Evolutionary conservation across 106 monocot species (phyloP), one percentile per base, ranked within the genome.

Genomic region (Vanilla planifolia): DNA sequence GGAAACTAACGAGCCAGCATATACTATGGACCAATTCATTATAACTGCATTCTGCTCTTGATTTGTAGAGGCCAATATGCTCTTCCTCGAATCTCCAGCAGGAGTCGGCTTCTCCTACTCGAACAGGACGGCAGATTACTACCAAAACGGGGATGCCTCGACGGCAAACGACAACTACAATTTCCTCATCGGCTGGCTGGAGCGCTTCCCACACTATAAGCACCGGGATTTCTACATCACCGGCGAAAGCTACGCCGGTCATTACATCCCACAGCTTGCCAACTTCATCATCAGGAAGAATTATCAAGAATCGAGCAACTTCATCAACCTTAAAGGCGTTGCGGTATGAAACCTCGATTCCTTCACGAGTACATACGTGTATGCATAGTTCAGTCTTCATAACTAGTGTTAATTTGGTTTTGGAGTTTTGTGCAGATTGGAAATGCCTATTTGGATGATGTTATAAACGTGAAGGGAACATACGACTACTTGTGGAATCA

Each of bases 171-270:
- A 94, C 52, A 82, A 89, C 6, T 72, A 89, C 51, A 55, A 39
- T 46, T 94, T 94, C 46, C 79, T 94, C 17, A 63, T 83, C 29
- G 62, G 71, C 29, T 94, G 93, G 93, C 78, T 94, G 44, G 23
- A 50, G 4, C 82, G 64, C 77, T 94, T 77, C 66, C 93, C 93
- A 6, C 34, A 35, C 8, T 86, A 83, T 71, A 85, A 61, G 64
- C 62, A 72, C 46, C 79, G 68, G 35, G 85, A 89, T 14, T 89
- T 94, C 68, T 94, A 82, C 72, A 63, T 94, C 59, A 64, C 93
- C 30, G 93, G 93, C 43, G 93, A 94, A 73, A 94, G 93, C 75
- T 94, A 94, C 30, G 93, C 89, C 2, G 93, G 92, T 92, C 70
- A 50, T 1, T 30, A 39, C n/a, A n/a, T n/a, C n/a, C n/a, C n/a